Base-by-base conservation (phyloP, 768 basidiomycete genomes). In the Naematelia aurantialba region DNA sequence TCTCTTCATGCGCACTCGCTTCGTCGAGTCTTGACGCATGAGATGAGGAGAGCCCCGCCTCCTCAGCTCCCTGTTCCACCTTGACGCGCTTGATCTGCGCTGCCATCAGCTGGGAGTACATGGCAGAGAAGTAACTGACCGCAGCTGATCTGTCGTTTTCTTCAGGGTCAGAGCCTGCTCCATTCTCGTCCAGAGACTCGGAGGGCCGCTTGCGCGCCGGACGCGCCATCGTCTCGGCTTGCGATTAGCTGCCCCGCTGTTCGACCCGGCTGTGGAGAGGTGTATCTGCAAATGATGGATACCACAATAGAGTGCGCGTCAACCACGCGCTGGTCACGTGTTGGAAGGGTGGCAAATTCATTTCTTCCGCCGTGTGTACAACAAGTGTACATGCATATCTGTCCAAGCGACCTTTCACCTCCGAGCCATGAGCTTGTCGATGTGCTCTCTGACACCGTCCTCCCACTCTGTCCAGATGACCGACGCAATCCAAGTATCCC, bases 391-490 rank as follows among this genome's bases (percentile, higher is more conserved):
- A 39, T 39, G 8, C 34, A n/a, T n/a, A n/a, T n/a, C n/a, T n/a
- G n/a, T n/a, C n/a, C n/a, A n/a, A n/a, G n/a, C n/a, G n/a, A n/a
- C n/a, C n/a, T n/a, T 39, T 39, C 30, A 69, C 48, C 63, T 48
- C 60, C 72, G 69, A 5, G 60, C 60, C 65, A 76, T 72, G 39
- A 75, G 63, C 56, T 49, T 61, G 46, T 70, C 72, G 12, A 76
- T 55, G 45, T 67, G 58, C 17, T 68, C 72, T n/a, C 62, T 57
- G 1, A 64, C 67, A 2, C 67, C 62, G 11, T 56, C 63, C 47
- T 73, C 71, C 75, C 75, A 76, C 25, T 76, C 75, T 19, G 66
- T 48, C 71, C 71, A 76, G 13, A 64, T 70, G 2, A 74, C 63
- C 1, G 65, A 64, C 4, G 65, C 68, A n/a, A 62, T 57, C 70